Percentiles rank a stretch among this genome's conserved stretches.
Conservation (phyloP, 345 rosid species). For the Syzygium aqueum region DNA sequence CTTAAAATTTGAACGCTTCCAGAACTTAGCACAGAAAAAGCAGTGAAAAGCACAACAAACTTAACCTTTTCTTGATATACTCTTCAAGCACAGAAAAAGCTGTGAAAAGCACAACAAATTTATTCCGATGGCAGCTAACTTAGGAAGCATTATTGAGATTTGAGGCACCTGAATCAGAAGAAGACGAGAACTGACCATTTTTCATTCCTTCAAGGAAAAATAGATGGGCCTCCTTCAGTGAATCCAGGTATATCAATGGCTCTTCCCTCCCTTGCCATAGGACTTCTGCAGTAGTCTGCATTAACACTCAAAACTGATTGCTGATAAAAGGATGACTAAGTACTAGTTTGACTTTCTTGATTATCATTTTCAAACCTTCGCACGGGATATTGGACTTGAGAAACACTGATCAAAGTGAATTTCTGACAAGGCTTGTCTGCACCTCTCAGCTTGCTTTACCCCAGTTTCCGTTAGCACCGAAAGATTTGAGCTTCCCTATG, state of each 20-base stretch:
- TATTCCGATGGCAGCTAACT: accelerated
- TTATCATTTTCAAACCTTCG: slow-evolving; percentile 30
- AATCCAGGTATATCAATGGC: slow-evolving; percentile 52
- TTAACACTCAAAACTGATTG: background rate
- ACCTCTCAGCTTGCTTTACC: slow-evolving; percentile 49
- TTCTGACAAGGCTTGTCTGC: slow-evolving; percentile 33
- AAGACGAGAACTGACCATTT: slow-evolving; percentile 36
- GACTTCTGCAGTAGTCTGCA: slow-evolving; percentile 55
- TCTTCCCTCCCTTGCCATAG: slow-evolving; percentile 52
- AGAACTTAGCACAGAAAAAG: background rate
- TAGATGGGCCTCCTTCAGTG: slow-evolving; percentile 53
- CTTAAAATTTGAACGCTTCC: background rate
- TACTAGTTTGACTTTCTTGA: background rate
- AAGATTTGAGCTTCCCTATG: slow-evolving; percentile 55
- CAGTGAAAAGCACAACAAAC: background rate
- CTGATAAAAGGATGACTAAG: background rate
- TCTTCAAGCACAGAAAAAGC: no score
- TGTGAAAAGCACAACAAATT: background rate
- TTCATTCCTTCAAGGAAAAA: slow-evolving; percentile 64
- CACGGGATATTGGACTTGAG: slow-evolving; percentile 58
- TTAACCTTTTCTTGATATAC: no score
- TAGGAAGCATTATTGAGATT: background rate
- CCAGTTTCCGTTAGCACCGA: slow-evolving; percentile 54
- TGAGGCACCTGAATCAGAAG: background rate
- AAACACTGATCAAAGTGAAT: slow-evolving; percentile 42